These are phyloP conservation scores for Cryptomeria japonica DNA, from an alignment of 75 land plant genomes.

Conservation along the genomic window DNA sequence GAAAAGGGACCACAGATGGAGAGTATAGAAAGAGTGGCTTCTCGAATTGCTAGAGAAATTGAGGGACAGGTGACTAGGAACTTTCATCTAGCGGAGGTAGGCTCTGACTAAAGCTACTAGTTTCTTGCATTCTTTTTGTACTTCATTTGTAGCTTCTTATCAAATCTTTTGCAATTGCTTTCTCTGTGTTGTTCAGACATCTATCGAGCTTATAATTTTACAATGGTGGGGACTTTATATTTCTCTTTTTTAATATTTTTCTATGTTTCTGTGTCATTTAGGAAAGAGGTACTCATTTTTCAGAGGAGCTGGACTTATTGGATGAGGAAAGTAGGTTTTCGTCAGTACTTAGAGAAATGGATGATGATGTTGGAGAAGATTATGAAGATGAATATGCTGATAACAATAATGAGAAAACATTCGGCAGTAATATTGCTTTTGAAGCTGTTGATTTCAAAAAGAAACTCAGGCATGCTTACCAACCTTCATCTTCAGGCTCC, in stretches of 20 bases:
- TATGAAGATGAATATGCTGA: constrained; percentile 44
- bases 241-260: neutral
- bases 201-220: neutral
- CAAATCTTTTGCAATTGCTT: neutral
- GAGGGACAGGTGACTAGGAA: constrained; percentile 79
- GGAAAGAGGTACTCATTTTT: constrained; percentile 65
- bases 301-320: constrained; percentile 49
- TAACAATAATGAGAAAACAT: constrained; percentile 58
- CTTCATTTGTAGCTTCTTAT: neutral
- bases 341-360: constrained; percentile 63
- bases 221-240: neutral
- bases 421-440: constrained; percentile 39
- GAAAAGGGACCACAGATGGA: constrained; percentile 83
- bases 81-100: constrained; percentile 88
- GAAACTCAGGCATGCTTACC: constrained; percentile 34
- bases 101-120: neutral
- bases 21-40: constrained; percentile 75
- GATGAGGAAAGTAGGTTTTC: constrained; percentile 91
- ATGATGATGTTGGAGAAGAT: constrained; percentile 46
- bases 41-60: constrained; percentile 88
- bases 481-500: constrained; percentile 29
- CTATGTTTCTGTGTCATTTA: constrained; percentile 6
- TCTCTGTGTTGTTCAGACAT: constrained; percentile 4
- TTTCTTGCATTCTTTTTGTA: neutral
- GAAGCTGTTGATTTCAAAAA: constrained; percentile 12